phyloP scores from a whole-genome alignment of 2,329 filamentous ascomycete species.

The Dactylellina cionopaga region DNA sequence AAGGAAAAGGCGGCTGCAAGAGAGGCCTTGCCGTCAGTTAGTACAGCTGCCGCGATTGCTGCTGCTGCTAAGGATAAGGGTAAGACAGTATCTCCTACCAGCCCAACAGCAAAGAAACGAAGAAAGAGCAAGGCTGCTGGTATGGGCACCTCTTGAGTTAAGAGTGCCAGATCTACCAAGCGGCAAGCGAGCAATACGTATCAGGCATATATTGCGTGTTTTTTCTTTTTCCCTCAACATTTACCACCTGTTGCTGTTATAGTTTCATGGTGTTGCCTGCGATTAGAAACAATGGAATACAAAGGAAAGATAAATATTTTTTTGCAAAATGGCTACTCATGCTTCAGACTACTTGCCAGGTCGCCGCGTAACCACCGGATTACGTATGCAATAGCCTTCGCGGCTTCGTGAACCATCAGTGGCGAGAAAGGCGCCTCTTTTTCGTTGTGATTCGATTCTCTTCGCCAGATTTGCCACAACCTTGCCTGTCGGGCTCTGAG shows the following conservation, averaged over 20 bases:
- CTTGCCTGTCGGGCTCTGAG: slow-evolving; percentile 21
- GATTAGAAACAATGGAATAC: no score
- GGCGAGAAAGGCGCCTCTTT: slow-evolving; percentile 13
- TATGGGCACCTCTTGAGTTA: slow-evolving; percentile 4
- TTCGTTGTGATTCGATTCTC: neutral
- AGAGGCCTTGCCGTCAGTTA: slow-evolving; percentile 40
- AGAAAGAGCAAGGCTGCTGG: slow-evolving; percentile 50
- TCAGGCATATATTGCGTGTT: no score
- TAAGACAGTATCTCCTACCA: slow-evolving; percentile 45
- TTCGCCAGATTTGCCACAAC: slow-evolving; percentile 15
- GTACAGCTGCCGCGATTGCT: slow-evolving; percentile 35
- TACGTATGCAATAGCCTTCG: no score
- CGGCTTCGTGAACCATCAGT: no score
- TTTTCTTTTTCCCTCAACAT: no score
- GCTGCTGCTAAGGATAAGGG: slow-evolving; percentile 43
- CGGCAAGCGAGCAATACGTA: neutral
- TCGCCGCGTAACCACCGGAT: no score
- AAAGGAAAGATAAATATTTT: no score
- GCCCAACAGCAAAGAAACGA: slow-evolving; percentile 47
- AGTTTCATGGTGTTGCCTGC: no score
- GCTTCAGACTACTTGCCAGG: no score
- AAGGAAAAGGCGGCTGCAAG: slow-evolving; percentile 40
- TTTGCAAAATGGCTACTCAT: no score
- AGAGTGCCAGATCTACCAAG: neutral
- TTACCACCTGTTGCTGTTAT: no score